phyloP scores from a whole-genome alignment of 2,329 filamentous ascomycete species.

The Calonectria pseudoturangicola region DNA sequence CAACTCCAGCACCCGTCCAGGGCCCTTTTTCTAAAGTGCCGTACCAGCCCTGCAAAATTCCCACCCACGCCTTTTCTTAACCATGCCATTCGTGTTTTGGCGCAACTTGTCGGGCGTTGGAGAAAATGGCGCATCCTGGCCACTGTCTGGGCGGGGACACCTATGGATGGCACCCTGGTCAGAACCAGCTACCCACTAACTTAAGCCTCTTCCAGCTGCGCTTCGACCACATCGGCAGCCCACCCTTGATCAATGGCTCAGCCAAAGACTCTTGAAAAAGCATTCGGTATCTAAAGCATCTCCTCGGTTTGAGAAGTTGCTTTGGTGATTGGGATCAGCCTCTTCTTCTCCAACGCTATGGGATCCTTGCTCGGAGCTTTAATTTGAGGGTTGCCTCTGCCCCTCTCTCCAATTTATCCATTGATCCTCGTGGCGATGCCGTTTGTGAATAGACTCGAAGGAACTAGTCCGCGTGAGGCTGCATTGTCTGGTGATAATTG shows the following conservation, averaged over 20 bases:
- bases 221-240: constrained; percentile 29
- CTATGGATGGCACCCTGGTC: constrained; percentile 14
- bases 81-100: constrained; percentile 35
- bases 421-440: background rate
- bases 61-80: constrained; percentile 27
- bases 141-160: constrained; percentile 31
- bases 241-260: constrained; percentile 25
- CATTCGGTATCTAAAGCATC: constrained; percentile 13
- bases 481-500: constrained; percentile 14
- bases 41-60: constrained; percentile 18
- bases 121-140: constrained; percentile 46
- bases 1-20: constrained; percentile 21
- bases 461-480: constrained; percentile 2
- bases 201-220: constrained; percentile 28
- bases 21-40: constrained; percentile 11
- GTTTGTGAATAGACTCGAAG: background rate
- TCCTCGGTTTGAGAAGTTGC: constrained; percentile 9
- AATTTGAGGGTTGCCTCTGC: background rate
- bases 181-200: background rate
- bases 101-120: constrained; percentile 38
- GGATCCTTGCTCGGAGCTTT: constrained; percentile 5
- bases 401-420: background rate
- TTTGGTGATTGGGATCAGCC: constrained; percentile 18
- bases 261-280: constrained; percentile 20
- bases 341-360: background rate